Evolutionary conservation across 2,329 filamentous ascomycete species (phyloP), one percentile per base, ranked within the genome.

Genomic region (Curvularia lunata): DNA sequence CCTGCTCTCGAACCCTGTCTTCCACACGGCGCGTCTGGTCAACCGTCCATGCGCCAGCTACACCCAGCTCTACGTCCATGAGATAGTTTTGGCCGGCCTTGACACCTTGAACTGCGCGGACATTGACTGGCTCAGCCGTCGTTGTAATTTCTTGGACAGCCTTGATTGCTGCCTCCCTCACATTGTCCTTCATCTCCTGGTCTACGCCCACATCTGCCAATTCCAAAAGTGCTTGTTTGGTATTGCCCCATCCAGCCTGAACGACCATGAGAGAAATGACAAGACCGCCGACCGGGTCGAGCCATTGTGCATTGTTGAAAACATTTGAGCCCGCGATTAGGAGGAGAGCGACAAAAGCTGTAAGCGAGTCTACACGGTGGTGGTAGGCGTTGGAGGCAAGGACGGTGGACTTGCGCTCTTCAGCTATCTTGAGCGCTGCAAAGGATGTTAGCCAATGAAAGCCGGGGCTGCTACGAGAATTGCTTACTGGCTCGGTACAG

Each of bases 81-180:
- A 98, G 83, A 75, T 96, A 97, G 79, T 97, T 99, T 77, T 97
- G 95, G 28, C 95, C 95, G 3, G 92, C 95, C 79, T 99, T 99
- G 78, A 97, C 85, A 53, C 95, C 95, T 64, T 92, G 90, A 3
- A 98, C 85, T 43, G 91, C 89, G 43, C 89, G 85, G 45, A 97
- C 79, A 70, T 91, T 86, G 8, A 92, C 83, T 53, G 87, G 85
- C 79, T 48, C 85, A 81, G 49, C 84, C 80, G 50, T 76, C 1
- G 65, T 64, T 48, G 68, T 72, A 19, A 89, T 70, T 48, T 62
- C 65, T 32, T 65, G 64, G 10, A 79, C 49, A 12, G 76, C 76
- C 45, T 73, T 73, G n/a, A 56, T 68, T 2, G 76, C 84, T 28
- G 91, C 87, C 67, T 85, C 87, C 51, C 86, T 83, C 21, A 97